These are phyloP conservation scores for Lojkania enalia DNA, from an alignment of 2,329 filamentous ascomycete genomes.

Conservation along the genomic window DNA sequence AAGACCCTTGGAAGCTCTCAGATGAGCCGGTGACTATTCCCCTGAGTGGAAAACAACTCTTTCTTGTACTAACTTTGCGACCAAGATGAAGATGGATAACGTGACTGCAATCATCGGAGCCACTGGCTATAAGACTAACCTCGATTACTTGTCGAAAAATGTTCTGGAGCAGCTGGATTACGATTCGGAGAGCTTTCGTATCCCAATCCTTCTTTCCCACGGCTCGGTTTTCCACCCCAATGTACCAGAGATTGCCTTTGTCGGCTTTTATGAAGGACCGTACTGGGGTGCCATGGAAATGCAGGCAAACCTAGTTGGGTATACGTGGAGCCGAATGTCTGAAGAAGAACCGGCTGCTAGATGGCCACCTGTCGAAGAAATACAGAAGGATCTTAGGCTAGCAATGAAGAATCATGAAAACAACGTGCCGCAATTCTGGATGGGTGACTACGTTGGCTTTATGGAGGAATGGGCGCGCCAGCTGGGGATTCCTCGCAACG, in stretches of 20 bases:
- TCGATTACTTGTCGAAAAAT: slow-evolving; percentile 65
- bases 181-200: slow-evolving; percentile 58
- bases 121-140: slow-evolving; percentile 70
- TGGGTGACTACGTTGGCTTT: slow-evolving; percentile 78
- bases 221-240: slow-evolving; percentile 65
- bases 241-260: slow-evolving; percentile 70
- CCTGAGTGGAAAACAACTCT: not conserved
- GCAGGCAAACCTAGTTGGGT: slow-evolving; percentile 72
- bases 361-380: not conserved
- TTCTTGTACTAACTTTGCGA: not conserved
- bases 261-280: slow-evolving; percentile 81
- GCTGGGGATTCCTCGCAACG: slow-evolving; percentile 55
- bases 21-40: not conserved
- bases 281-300: slow-evolving; percentile 89
- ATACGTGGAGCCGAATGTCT: slow-evolving; percentile 56
- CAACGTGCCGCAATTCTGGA: slow-evolving; percentile 72
- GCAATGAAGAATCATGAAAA: slow-evolving; percentile 46
- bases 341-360: not conserved
- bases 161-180: slow-evolving; percentile 63
- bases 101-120: slow-evolving; percentile 72
- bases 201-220: slow-evolving; percentile 63
- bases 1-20: slow-evolving; percentile 7
- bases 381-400: slow-evolving; percentile 49
- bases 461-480: slow-evolving; percentile 70
- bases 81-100: slow-evolving; percentile 48